A percentile compares a stretch with the other conserved stretches of the same genome.
Conservation (phyloP, 108 stramenopile genomes). For the Cyclotella choctawhatcheeana region DNA sequence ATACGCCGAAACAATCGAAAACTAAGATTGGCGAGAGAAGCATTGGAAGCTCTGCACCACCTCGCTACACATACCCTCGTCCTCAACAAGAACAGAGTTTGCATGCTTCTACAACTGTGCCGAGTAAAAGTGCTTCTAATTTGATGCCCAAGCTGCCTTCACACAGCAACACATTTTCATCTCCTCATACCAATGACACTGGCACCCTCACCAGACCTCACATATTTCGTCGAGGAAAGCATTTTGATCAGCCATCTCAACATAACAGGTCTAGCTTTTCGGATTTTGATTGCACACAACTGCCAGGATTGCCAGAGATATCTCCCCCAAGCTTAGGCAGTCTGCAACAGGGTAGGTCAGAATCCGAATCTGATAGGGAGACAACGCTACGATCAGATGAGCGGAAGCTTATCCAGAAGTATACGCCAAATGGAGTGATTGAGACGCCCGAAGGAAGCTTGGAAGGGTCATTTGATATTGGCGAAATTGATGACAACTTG, state of each 20-base stretch:
- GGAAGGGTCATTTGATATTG: neutral
- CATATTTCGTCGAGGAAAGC: conserved; percentile 33
- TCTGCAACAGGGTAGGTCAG: neutral
- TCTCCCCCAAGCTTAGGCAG: conserved; percentile 1
- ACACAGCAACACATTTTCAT: neutral
- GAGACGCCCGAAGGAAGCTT: conserved; percentile 20
- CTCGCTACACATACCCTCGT: conserved; percentile 16
- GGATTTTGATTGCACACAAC: neutral
- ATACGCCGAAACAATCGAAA: neutral
- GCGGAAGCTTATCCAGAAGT: conserved; percentile 13
- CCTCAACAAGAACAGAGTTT: conserved; percentile 1
- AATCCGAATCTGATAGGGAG: conserved; percentile 1
- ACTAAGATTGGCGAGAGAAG: neutral
- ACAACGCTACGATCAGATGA: neutral
- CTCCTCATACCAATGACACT: neutral
- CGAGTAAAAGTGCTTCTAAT: neutral
- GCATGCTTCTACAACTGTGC: neutral
- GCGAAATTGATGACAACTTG: conserved; percentile 16
- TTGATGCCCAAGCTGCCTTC: neutral
- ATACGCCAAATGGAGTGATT: conserved; percentile 13
- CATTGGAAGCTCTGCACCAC: neutral
- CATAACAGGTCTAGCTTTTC: neutral
- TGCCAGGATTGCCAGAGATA: neutral
- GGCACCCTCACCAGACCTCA: neutral
- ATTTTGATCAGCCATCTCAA: neutral